A percentile compares a stretch with the other conserved stretches of the same genome.
Evolutionary conservation across 345 rosid species (phyloP).

Genomic region (Salix exigua): DNA sequence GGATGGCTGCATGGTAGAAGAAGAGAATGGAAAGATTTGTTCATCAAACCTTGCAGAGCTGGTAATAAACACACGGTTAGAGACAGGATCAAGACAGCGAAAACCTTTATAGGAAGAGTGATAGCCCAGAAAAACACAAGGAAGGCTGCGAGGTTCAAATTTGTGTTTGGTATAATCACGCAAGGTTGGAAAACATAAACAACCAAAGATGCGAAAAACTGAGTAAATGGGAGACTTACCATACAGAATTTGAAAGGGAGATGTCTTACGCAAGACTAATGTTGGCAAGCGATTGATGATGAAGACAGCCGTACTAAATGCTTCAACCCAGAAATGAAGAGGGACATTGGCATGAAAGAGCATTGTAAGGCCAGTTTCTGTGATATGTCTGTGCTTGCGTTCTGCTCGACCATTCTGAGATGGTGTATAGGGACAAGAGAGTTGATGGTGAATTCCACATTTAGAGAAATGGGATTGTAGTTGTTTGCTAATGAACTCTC

Average conservation of each 20-base stretch:
- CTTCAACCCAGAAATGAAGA: neutral
- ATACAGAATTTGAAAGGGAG: neutral
- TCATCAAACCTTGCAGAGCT: too few species aligned
- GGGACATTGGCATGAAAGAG: too few species aligned
- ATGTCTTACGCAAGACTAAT: neutral
- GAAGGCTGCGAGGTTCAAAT: neutral
- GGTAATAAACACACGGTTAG: too few species aligned
- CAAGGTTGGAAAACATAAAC: neutral
- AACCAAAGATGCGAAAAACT: neutral
- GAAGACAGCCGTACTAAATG: neutral
- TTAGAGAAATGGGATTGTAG: neutral
- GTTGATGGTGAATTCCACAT: conserved; percentile 1
- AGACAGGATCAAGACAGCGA: too few species aligned
- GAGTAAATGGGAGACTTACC: neutral
- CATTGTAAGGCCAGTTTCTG: too few species aligned
- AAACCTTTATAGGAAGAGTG: neutral
- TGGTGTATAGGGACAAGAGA: neutral
- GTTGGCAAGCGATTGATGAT: conserved; percentile 1
- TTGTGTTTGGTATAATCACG: neutral
- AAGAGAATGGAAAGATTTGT: too few species aligned
- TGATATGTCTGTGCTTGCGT: too few species aligned
- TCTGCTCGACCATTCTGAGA: neutral
- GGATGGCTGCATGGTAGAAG: too few species aligned
- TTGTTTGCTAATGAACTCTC: neutral
- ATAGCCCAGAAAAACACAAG: neutral